These are phyloP conservation scores for Cryptococcus sp. DNA, from an alignment of 1,284 basidiomycete genomes.

Conservation along the genomic window DNA sequence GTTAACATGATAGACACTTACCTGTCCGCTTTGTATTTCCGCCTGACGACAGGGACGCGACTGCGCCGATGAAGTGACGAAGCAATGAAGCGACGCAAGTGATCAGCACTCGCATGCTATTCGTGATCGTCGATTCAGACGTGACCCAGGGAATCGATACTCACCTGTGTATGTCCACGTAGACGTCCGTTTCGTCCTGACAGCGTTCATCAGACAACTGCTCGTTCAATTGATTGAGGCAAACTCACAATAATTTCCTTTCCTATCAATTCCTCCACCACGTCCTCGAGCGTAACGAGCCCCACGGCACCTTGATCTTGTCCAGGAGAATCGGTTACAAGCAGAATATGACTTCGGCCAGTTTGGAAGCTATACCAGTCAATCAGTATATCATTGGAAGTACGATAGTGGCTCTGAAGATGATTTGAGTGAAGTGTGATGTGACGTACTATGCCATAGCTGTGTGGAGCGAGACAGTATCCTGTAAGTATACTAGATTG, in stretches of 20 bases:
- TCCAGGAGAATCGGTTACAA: slow-evolving; percentile 79
- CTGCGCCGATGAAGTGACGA: slow-evolving; percentile 7
- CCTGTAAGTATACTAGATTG: neutral
- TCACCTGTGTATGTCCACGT: slow-evolving; percentile 45
- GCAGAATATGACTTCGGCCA: slow-evolving; percentile 84
- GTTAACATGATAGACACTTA: too few species aligned
- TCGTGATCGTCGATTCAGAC: slow-evolving; percentile 7
- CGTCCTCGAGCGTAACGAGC: slow-evolving; percentile 63
- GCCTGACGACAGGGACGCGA: slow-evolving; percentile 37
- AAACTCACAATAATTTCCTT: slow-evolving; percentile 47
- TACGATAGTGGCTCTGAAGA: too few species aligned
- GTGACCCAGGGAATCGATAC: neutral
- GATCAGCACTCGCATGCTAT: neutral
- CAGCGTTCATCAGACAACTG: neutral
- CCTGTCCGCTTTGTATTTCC: slow-evolving; percentile 6
- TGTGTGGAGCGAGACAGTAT: slow-evolving; percentile 7
- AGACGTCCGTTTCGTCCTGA: slow-evolving; percentile 51
- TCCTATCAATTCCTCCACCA: slow-evolving; percentile 54
- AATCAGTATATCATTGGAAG: neutral
- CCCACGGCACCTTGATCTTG: slow-evolving; percentile 73
- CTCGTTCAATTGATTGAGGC: neutral
- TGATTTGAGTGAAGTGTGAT: neutral
- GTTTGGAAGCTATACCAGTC: slow-evolving; percentile 67
- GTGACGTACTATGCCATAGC: slow-evolving; percentile 34
- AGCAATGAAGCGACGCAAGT: neutral